Evolutionary conservation across 2,329 filamentous ascomycete genomes (phyloP).

Genomic region (Geosmithia flava): DNA sequence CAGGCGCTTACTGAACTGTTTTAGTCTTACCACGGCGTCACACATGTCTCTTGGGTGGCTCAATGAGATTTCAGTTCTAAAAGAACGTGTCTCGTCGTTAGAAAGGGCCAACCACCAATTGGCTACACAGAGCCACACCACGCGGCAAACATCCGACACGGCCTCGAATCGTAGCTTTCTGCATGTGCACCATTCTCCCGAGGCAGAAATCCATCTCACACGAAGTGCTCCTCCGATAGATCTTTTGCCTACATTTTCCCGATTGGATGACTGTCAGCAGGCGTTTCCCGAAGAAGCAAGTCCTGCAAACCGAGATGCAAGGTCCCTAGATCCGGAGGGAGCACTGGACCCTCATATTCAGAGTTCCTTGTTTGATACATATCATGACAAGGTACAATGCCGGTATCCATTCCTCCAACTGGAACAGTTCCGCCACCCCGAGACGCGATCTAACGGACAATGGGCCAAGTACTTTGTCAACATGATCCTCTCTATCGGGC

Average conservation of each 20-base stretch:
- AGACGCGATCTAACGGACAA: slow-evolving; percentile 1
- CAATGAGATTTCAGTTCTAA: not conserved
- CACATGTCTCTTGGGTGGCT: not conserved
- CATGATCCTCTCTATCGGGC: slow-evolving; percentile 10
- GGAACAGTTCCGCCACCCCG: slow-evolving; percentile 5
- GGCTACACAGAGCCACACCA: not conserved
- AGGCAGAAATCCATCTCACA: not conserved
- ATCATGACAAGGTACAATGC: slow-evolving; percentile 11
- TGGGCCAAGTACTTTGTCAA: slow-evolving; percentile 15
- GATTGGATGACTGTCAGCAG: not conserved
- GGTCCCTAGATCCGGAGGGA: not conserved
- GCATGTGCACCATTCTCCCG: not conserved
- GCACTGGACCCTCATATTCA: slow-evolving; percentile 6
- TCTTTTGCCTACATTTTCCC: not conserved
- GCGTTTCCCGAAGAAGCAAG: not conserved
- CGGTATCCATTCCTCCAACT: slow-evolving; percentile 13
- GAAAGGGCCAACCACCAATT: not conserved
- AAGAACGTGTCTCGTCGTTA: not conserved
- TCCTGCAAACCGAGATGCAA: not conserved
- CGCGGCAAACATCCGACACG: not conserved
- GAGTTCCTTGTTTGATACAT: slow-evolving; percentile 9
- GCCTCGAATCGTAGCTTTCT: not conserved
- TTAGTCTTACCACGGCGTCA: too few relatives aligned
- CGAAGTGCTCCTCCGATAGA: not conserved
- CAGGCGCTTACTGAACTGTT: too few relatives aligned